Evolutionary conservation across 2,329 filamentous ascomycete species (phyloP), one percentile per base, ranked within the genome.

Genomic region (Colletotrichum cordylinicola): DNA sequence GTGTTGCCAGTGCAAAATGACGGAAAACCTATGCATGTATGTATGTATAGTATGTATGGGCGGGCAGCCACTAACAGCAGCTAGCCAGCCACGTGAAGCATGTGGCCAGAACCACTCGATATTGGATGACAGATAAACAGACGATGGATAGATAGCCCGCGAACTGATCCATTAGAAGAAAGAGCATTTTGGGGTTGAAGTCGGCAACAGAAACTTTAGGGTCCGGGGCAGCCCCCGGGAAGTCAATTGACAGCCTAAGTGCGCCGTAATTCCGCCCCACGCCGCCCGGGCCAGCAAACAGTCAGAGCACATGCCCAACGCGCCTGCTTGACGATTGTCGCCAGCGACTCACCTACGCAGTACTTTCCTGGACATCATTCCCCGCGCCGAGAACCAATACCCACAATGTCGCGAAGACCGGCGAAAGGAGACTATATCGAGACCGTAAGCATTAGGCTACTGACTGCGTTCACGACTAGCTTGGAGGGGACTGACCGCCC

Each of bases 351-450:
- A 10, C 8, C 4, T 55, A 21, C n/a, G n/a, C n/a, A n/a, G n/a
- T n/a, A n/a, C 31, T 33, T 33, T 13, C n/a, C 10, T 60, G 21
- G 6, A 16, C 56, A 8, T 27, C 55, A 29, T 2, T 10, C 5
- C 24, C 6, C 13, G 1, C 33, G n/a, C 1, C 35, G 1, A 43
- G n/a, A 4, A 39, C 56, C 29, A 18, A 68, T 12, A 27, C 67
- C 77, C 83, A 89, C 72, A 16, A 96, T 96, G 94, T 94, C 94
- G 78, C 91, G 93, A 80, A 94, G 96, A 83, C 89, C 93, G 67
- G 90, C 91, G 12, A 98, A 96, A 86, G 95, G 95, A 85, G 96
- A 98, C 85, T 98, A 98, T 84, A 98, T 99, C 78, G 96, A 98
- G 86, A 99, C 97, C 70, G 96, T 98, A 90, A 81, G 90, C 35